Conservation (phyloP, 345 rosid species). For the Corchorus capsularis region DNA sequence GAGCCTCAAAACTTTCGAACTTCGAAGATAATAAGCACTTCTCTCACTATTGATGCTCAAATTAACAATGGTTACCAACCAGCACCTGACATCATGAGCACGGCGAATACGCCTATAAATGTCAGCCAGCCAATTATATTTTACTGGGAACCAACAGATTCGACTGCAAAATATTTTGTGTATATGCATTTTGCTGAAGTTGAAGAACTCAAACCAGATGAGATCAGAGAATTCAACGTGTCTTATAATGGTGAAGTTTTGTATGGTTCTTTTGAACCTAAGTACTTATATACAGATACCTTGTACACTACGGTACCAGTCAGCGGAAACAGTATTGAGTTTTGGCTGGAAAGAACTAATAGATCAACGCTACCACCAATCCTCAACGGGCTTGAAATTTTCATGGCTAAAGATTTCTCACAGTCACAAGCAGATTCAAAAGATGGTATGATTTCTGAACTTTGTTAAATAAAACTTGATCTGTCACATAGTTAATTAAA, state of each 20-base stretch:
- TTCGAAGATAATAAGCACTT: constrained; percentile 18
- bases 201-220: constrained; percentile 24
- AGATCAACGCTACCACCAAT: constrained; percentile 36
- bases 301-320: constrained; percentile 5
- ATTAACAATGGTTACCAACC: neutral
- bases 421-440: constrained; percentile 28
- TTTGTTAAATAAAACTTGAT: neutral
- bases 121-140: constrained; percentile 5
- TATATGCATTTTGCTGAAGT: constrained; percentile 51
- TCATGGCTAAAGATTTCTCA: constrained; percentile 14
- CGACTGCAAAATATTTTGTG: constrained; percentile 23
- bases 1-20: neutral
- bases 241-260: constrained; percentile 17
- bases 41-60: neutral
- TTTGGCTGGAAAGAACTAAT: constrained; percentile 21
- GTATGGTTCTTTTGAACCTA: constrained; percentile 29
- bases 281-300: constrained; percentile 28
- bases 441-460: constrained; percentile 28
- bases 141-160: neutral
- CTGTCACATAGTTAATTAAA: neutral
- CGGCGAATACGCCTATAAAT: constrained; percentile 32
- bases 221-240: constrained; percentile 38
- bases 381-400: constrained; percentile 38
- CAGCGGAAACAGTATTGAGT: constrained; percentile 9
- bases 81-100: constrained; percentile 35